Percentiles rank a stretch among this genome's conserved stretches.
Evolutionary conservation across 371 early-diverging fungal genomes (phyloP).

Genomic region (Apophysomyces trapeziformis): DNA sequence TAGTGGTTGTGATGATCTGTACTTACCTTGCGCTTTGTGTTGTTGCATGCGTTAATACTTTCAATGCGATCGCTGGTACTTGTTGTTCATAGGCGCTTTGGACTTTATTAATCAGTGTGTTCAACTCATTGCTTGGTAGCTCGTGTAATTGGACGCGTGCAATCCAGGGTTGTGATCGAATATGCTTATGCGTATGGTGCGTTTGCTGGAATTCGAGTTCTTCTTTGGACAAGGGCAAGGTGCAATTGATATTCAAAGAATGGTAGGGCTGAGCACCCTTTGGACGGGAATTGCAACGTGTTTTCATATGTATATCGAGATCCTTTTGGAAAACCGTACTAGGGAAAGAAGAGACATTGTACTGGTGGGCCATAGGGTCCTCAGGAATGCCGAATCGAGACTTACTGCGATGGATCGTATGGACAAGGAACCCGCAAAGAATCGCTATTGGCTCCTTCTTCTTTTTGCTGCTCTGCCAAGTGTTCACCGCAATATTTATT

Average conservation of each 20-base stretch:
- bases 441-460: conserved; percentile 9
- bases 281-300: conserved; percentile 74
- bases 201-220: conserved; percentile 52
- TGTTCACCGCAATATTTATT: conserved; percentile 82
- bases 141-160: conserved; percentile 49
- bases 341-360: not conserved
- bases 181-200: conserved; percentile 46
- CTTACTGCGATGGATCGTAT: conserved; percentile 79
- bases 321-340: conserved; percentile 71
- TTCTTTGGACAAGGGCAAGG: conserved; percentile 48
- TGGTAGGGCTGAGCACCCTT: conserved; percentile 50
- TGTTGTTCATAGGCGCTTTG: conserved; percentile 36
- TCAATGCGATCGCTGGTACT: conserved; percentile 47
- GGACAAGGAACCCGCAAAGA: conserved; percentile 77
- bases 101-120: conserved; percentile 54
- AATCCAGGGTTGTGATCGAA: conserved; percentile 52
- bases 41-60: conserved; percentile 53
- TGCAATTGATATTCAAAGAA: conserved; percentile 61
- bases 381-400: not conserved
- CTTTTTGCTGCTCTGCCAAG: conserved; percentile 41
- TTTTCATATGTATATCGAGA: conserved; percentile 67
- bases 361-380: not conserved
- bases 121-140: conserved; percentile 44
- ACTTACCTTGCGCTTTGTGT: conserved; percentile 54
- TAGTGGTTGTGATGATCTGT: conserved; percentile 7